These are phyloP conservation scores for Ustanciosporium gigantosporum DNA, from an alignment of 1,284 basidiomycete species.

Conservation along the genomic window DNA sequence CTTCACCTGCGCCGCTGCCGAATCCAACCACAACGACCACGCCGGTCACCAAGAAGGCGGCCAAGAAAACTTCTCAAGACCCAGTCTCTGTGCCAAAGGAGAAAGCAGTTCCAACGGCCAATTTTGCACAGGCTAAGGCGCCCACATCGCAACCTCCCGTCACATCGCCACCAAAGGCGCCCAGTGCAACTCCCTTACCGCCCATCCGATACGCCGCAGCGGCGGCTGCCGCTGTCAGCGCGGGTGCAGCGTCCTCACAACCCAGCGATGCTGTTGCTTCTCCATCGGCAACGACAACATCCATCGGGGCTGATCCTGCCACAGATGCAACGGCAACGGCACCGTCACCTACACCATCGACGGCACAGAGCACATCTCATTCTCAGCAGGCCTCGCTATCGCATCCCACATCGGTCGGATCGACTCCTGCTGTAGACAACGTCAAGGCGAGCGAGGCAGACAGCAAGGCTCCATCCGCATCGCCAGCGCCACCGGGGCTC, in stretches of 20 bases:
- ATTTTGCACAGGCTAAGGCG: constrained; percentile 69
- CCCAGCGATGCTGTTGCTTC: constrained; percentile 5
- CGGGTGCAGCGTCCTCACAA: constrained; percentile 19
- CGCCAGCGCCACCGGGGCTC: constrained; percentile 36
- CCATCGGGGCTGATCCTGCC: constrained; percentile 10
- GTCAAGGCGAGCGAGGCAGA: constrained; percentile 9
- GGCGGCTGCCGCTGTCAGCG: constrained; percentile 74
- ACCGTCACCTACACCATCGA: constrained; percentile 5
- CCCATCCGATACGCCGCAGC: constrained; percentile 86
- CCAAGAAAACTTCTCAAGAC: constrained; percentile 39
- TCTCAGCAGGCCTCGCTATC: constrained; percentile 1
- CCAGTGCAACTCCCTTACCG: constrained; percentile 63
- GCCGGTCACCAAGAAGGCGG: constrained; percentile 33
- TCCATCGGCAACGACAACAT: constrained; percentile 20
- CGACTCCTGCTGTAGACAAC: constrained; percentile 11
- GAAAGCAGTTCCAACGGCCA: constrained; percentile 74
- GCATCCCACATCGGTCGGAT: constrained; percentile 3
- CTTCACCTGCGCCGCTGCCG: neutral
- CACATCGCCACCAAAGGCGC: constrained; percentile 47
- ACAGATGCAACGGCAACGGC: constrained; percentile 9
- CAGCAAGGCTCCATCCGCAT: constrained; percentile 25
- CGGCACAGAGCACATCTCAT: constrained; percentile 1
- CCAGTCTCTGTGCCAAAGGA: constrained; percentile 63
- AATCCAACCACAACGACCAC: constrained; percentile 7
- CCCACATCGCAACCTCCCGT: constrained; percentile 59